phyloP scores from a whole-genome alignment of 2,329 filamentous ascomycete genomes.

The Coleophoma cylindrospora region DNA sequence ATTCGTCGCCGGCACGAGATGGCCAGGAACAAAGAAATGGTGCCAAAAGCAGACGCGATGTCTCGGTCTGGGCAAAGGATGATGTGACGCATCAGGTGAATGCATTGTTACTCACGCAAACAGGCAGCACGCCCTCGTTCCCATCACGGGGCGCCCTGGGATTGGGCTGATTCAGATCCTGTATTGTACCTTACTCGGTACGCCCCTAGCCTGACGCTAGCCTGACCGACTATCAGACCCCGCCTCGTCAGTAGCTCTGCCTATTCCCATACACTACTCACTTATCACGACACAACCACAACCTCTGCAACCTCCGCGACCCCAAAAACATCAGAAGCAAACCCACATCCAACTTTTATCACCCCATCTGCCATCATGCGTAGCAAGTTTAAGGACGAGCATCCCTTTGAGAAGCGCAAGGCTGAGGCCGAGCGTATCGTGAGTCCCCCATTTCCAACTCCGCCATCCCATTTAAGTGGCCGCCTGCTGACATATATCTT shows the following conservation, averaged over 20 bases:
- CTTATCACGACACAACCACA: neutral
- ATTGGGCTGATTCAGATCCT: too few relatives aligned
- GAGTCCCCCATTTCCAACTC: conserved; percentile 10
- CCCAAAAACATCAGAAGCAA: neutral
- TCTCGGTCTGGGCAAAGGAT: too few relatives aligned
- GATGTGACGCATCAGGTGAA: too few relatives aligned
- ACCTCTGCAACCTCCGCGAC: neutral
- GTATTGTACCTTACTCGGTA: too few relatives aligned
- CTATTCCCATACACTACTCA: conserved; percentile 4
- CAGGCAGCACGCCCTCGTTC: too few relatives aligned
- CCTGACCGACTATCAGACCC: neutral
- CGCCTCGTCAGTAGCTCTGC: conserved; percentile 4
- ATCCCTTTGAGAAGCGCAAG: conserved; percentile 99
- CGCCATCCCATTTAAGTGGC: conserved; percentile 4
- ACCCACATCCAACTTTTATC: neutral
- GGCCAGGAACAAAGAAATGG: too few relatives aligned
- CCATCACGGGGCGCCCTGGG: too few relatives aligned
- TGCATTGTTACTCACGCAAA: too few relatives aligned
- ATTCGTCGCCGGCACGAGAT: too few relatives aligned
- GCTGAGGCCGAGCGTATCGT: conserved; percentile 84
- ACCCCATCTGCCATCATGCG: conserved; percentile 64
- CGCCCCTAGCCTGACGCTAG: too few relatives aligned
- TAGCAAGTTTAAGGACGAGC: conserved; percentile 99
- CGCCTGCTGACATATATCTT: conserved; percentile 2
- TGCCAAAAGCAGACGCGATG: too few relatives aligned